Base-by-base conservation (phyloP, 1,284 basidiomycete species). In the Caloboletus firmus region DNA sequence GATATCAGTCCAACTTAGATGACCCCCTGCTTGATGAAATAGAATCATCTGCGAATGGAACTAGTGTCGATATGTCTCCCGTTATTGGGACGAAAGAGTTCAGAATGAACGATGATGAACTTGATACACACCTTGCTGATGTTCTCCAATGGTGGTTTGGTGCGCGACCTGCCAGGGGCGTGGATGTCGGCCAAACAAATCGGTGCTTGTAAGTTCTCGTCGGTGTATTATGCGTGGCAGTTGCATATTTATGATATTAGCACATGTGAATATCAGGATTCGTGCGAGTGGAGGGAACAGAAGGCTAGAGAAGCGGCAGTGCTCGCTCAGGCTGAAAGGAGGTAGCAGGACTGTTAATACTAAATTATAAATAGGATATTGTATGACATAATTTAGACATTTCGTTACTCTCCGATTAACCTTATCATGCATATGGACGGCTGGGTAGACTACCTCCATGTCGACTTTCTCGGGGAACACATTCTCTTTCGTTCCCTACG, bases 251-350 rank as follows among this genome's bases (percentile, higher is more conserved):
- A 58, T 51, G 22, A 39, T 35, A 10, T 20, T 13, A 93, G 87
- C 32, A 81, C 83, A 36, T 95, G 93, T 64, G 92, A 94, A 68
- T 95, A 93, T 68, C 72, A 73, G 43, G 74, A 82, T 1, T 85
- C 80, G 12, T 95, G 92, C 62, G 93, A 95, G 73, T 95, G 92
- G 92, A 77, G 91, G 66, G 84, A 85, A 55, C 70, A 76, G 59
- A 89, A 85, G 65, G 85, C 85, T 4, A 58, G 59, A 36, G 84
- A 86, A 61, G 52, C 51, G 59, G 47, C 13, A 5, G 44, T 15
- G n/a, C 31, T 34, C 31, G 42, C 37, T 31, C n/a, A n/a, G n/a
- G 17, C 49, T 7, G 32, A 48, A 32, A 48, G 45, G 9, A 52
- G 26, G 26, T n/a, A n/a, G n/a, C n/a, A n/a, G n/a, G n/a, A 26